A percentile compares a stretch with the other conserved stretches of the same genome.
phyloP scores from a whole-genome alignment of 2,329 filamentous ascomycete genomes.

The Kalmusia sp. region DNA sequence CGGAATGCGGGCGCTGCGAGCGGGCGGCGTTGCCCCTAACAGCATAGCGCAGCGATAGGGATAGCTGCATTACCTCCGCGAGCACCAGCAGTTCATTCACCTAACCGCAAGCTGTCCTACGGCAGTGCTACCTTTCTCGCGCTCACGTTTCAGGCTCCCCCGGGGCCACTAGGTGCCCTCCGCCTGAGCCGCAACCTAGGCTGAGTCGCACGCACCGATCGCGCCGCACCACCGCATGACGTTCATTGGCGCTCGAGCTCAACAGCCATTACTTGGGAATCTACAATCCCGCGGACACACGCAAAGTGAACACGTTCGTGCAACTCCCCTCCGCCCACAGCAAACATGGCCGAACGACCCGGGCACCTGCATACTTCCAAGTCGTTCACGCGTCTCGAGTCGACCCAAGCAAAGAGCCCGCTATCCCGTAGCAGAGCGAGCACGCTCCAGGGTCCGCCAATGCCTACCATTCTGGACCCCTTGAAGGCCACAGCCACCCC shows the following conservation, averaged over 20 bases:
- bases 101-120: not conserved
- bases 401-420: conserved; percentile 36
- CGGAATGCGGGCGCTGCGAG: not conserved
- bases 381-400: conserved; percentile 59
- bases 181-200: conserved; percentile 7
- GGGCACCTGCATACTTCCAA: conserved; percentile 51
- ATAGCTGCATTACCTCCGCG: not conserved
- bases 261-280: conserved; percentile 27
- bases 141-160: too few relatives aligned
- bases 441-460: conserved; percentile 53
- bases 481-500: conserved; percentile 45
- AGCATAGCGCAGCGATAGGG: conserved; percentile 7
- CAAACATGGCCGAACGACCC: conserved; percentile 40
- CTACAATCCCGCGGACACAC: conserved; percentile 25
- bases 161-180: too few relatives aligned
- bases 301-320: conserved; percentile 12
- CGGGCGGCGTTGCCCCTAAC: conserved; percentile 2
- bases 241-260: conserved; percentile 31
- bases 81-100: not conserved
- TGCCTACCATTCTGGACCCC: conserved; percentile 53
- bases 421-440: conserved; percentile 52
- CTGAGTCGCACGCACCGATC: conserved; percentile 17
- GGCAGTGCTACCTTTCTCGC: not conserved
- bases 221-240: conserved; percentile 41
- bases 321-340: conserved; percentile 10